Percentiles rank a stretch among this genome's conserved stretches.
Conservation (phyloP, 805 yeast species). For the Nakazawaea anatomiae region DNA sequence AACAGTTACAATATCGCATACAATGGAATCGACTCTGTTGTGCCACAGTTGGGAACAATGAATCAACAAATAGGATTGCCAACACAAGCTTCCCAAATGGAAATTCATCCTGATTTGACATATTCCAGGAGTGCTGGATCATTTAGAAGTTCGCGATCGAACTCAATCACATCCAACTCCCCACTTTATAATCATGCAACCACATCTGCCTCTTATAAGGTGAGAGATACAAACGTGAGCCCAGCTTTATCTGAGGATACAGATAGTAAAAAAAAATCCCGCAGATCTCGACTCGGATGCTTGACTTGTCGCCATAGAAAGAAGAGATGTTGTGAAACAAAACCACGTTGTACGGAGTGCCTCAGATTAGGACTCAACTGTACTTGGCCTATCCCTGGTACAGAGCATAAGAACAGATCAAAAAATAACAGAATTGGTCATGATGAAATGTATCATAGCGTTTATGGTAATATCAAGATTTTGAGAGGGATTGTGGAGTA, state of each 20-base stretch:
- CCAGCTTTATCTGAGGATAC: not conserved
- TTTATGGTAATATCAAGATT: constrained; percentile 54
- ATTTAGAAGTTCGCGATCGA: constrained; percentile 2
- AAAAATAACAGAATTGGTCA: constrained; percentile 44
- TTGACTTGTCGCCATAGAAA: constrained; percentile 72
- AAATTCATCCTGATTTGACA: not conserved
- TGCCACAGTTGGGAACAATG: not conserved
- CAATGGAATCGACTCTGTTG: not conserved
- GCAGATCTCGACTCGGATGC: constrained; percentile 67
- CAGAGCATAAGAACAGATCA: constrained; percentile 52
- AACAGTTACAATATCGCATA: not conserved
- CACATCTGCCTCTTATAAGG: not conserved
- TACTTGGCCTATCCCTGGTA: constrained; percentile 71
- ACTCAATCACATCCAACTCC: not conserved
- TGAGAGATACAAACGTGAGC: not conserved
- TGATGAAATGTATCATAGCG: constrained; percentile 48
- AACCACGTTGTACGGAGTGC: constrained; percentile 67
- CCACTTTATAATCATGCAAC: not conserved
- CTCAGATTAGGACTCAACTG: constrained; percentile 57
- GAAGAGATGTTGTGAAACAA: constrained; percentile 70
- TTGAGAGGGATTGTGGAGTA: constrained; percentile 55
- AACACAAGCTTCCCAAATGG: not conserved
- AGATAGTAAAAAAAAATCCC: constrained; percentile 24
- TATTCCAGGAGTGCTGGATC: not conserved
- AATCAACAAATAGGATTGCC: not conserved